Conservation (phyloP, 495 filamentous ascomycete genomes). For the Aspergillus taichungensis region DNA sequence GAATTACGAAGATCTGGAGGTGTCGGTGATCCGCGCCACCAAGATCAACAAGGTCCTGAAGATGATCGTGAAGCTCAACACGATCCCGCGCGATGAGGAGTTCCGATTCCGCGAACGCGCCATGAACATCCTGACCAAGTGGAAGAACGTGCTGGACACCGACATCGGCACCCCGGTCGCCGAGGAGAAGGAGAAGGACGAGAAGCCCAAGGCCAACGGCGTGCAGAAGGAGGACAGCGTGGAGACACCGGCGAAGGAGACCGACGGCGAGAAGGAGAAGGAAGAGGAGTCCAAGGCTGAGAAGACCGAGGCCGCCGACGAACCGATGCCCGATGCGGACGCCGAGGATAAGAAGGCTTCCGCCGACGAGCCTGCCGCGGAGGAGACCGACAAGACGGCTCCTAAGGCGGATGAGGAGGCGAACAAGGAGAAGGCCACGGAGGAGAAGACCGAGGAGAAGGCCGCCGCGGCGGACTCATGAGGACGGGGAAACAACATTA, state of each 20-base stretch:
- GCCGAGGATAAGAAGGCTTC: constrained; percentile 16
- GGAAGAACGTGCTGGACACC: constrained; percentile 68
- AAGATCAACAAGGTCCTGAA: constrained; percentile 95
- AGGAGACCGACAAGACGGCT: constrained; percentile 15
- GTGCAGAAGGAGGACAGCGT: constrained; percentile 39
- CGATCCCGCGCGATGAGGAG: constrained; percentile 77
- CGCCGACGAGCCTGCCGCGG: constrained; percentile 15
- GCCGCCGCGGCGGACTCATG: constrained; percentile 14
- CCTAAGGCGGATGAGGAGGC: constrained; percentile 11
- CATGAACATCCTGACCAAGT: constrained; percentile 62
- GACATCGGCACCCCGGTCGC: constrained; percentile 36
- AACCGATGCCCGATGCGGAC: constrained; percentile 28
- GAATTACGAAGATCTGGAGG: constrained; percentile 67
- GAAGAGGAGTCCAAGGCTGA: constrained; percentile 37
- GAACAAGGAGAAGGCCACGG: constrained; percentile 7
- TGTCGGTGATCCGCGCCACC: constrained; percentile 70
- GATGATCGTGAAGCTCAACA: constrained; percentile 72
- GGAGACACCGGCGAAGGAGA: constrained; percentile 25
- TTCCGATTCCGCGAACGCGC: constrained; percentile 77
- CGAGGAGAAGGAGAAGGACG: constrained; percentile 35
- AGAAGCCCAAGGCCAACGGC: constrained; percentile 41
- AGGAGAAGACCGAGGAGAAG: constrained; percentile 10
- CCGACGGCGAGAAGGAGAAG: constrained; percentile 38
- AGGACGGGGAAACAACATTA: constrained; percentile 11
- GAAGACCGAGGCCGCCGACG: constrained; percentile 27